Conservation (phyloP, 345 rosid genomes). For the Heritiera fomes region DNA sequence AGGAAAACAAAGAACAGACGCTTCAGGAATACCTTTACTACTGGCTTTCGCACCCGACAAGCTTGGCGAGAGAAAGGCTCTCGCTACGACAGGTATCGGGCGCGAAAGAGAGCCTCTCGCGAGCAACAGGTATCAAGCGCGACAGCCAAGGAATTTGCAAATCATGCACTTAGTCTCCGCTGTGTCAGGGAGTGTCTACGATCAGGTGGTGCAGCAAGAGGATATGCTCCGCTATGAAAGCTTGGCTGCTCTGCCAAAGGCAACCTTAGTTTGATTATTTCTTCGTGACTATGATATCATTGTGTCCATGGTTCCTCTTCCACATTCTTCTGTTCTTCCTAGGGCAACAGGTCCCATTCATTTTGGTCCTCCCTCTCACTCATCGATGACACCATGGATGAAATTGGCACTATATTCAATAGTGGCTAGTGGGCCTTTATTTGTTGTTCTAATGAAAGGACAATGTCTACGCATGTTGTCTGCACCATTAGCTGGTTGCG, state of each 20-base stretch:
- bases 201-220: conserved; percentile 87
- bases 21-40: no score
- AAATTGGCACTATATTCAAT: conserved; percentile 84
- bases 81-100: no score
- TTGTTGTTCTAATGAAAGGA: conserved; percentile 96
- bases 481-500: conserved; percentile 96
- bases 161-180: conserved; percentile 97
- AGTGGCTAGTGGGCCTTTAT: conserved; percentile 76
- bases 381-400: conserved; percentile 97
- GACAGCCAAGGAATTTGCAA: conserved; percentile 99
- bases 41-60: no score
- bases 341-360: conserved; percentile 91
- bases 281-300: conserved; percentile 94
- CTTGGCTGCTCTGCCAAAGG: conserved; percentile 83
- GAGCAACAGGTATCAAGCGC: no score
- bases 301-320: conserved; percentile 87
- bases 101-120: no score
- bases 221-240: conserved; percentile 99
- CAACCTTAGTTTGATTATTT: conserved; percentile 84
- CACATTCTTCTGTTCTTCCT: conserved; percentile 89
- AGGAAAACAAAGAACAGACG: no score
- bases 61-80: no score
- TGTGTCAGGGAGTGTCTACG: conserved; percentile 89
- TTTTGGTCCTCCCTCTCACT: conserved; percentile 93
- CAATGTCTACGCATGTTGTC: conserved; percentile 94